Conservation (phyloP, 805 yeast species). For the Wickerhamiella occidentalis region DNA sequence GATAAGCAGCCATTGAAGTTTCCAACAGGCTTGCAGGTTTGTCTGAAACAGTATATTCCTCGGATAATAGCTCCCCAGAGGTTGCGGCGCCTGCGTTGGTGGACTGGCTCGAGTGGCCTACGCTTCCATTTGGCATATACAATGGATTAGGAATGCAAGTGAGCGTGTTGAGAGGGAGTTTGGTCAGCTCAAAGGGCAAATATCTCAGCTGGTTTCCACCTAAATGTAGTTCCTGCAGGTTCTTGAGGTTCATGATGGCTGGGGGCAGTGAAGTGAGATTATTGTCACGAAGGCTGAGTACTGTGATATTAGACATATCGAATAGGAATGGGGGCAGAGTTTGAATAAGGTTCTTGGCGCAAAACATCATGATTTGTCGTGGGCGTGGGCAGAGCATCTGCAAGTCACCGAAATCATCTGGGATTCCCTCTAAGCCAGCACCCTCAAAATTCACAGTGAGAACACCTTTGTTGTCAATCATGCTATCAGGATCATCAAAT, state of each 20-base stretch:
- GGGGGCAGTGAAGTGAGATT: slow-evolving; percentile 26
- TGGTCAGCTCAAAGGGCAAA: slow-evolving; percentile 29
- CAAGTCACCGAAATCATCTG: slow-evolving; percentile 29
- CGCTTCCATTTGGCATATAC: not conserved
- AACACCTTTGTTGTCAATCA: slow-evolving; percentile 2
- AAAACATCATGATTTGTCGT: slow-evolving; percentile 23
- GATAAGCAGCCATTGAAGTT: not conserved
- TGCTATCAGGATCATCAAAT: slow-evolving; percentile 7
- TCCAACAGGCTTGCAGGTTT: not conserved
- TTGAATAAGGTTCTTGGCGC: slow-evolving; percentile 24
- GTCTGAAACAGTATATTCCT: not conserved
- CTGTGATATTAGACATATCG: slow-evolving; percentile 26
- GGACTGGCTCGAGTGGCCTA: too few species aligned
- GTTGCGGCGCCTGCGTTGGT: too few species aligned
- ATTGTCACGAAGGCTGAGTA: slow-evolving; percentile 28
- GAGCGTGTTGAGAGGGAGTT: slow-evolving; percentile 24
- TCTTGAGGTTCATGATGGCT: slow-evolving; percentile 23
- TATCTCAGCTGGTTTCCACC: slow-evolving; percentile 27
- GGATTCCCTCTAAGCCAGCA: slow-evolving; percentile 24
- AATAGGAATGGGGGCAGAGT: slow-evolving; percentile 26
- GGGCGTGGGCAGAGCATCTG: slow-evolving; percentile 21
- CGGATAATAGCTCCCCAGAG: not conserved
- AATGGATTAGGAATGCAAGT: slow-evolving; percentile 31
- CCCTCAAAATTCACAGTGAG: slow-evolving; percentile 17
- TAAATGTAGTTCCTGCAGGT: slow-evolving; percentile 28